Conservation (phyloP, 2,329 filamentous ascomycete genomes). For the Diaporthe ampelina region DNA sequence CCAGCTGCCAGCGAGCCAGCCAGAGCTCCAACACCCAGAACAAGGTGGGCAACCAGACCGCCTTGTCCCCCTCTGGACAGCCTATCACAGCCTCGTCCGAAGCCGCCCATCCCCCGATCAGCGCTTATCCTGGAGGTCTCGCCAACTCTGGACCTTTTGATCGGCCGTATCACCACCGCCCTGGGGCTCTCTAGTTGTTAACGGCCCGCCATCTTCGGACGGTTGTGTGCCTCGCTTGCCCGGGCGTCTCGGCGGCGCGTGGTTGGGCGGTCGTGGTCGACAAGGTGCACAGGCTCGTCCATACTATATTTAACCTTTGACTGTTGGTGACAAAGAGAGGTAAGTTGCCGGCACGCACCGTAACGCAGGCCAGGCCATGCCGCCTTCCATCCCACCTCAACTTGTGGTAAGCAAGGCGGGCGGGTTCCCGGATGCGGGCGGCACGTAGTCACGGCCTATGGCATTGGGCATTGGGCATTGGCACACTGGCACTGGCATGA, state of each 20-base stretch:
- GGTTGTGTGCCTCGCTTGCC: conserved; percentile 13
- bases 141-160: conserved; percentile 39
- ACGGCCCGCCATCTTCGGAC: conserved; percentile 29
- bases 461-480: conserved; percentile 22
- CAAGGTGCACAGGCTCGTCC: not conserved
- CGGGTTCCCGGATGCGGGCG: conserved; percentile 18
- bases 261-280: not conserved
- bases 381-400: conserved; percentile 18
- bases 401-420: conserved; percentile 5
- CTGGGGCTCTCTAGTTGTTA: conserved; percentile 12
- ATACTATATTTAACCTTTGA: conserved; percentile 10
- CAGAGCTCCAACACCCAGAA: conserved; percentile 15
- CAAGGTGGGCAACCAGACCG: conserved; percentile 28
- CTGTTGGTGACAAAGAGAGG: conserved; percentile 11
- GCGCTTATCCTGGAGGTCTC: conserved; percentile 38
- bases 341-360: conserved; percentile 28
- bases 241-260: conserved; percentile 22
- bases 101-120: conserved; percentile 36
- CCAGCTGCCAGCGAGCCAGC: not conserved
- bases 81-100: conserved; percentile 40
- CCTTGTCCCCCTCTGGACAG: conserved; percentile 8
- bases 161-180: conserved; percentile 31
- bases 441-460: conserved; percentile 12
- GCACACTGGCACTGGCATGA: conserved; percentile 21
- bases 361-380: not conserved